A percentile compares a stretch with the other conserved stretches of the same genome.
Conservation (phyloP, 208 protist genomes). For the Angomonas ambiguus region DNA sequence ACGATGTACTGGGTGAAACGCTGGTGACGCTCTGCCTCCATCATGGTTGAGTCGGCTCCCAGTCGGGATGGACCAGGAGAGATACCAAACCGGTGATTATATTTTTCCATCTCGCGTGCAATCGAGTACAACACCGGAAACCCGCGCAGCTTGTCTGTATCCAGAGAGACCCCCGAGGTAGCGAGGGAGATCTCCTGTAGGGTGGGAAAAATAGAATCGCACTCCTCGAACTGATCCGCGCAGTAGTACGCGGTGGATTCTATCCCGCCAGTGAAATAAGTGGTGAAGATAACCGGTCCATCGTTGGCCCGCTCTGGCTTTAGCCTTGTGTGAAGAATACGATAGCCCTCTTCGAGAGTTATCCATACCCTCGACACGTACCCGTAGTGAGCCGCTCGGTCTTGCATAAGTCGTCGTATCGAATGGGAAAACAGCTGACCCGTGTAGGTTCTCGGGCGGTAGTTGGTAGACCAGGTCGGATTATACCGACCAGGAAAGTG, state of each 20-base stretch:
- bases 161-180: slow-evolving; percentile 34
- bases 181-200: slow-evolving; percentile 47
- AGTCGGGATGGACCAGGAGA: slow-evolving; percentile 8
- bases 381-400: slow-evolving; percentile 54
- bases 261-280: slow-evolving; percentile 35
- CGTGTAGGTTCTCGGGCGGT: slow-evolving; percentile 53
- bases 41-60: slow-evolving; percentile 30
- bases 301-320: slow-evolving; percentile 31
- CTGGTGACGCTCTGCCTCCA: slow-evolving; percentile 23
- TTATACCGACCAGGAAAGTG: slow-evolving; percentile 49
- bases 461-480: slow-evolving; percentile 55
- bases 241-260: slow-evolving; percentile 53
- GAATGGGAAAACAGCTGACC: slow-evolving; percentile 32
- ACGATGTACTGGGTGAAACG: slow-evolving; percentile 16
- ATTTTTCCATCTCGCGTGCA: neutral
- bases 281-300: slow-evolving; percentile 37
- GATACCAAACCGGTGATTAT: neutral
- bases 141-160: slow-evolving; percentile 27
- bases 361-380: slow-evolving; percentile 80
- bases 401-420: slow-evolving; percentile 40
- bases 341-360: slow-evolving; percentile 42
- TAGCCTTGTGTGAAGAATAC: slow-evolving; percentile 35
- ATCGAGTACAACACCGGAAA: slow-evolving; percentile 53
- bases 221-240: slow-evolving; percentile 69
- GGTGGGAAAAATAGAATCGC: slow-evolving; percentile 31